Conservation (phyloP, 139 green algal species). For the Chlamydomonas sp. region DNA sequence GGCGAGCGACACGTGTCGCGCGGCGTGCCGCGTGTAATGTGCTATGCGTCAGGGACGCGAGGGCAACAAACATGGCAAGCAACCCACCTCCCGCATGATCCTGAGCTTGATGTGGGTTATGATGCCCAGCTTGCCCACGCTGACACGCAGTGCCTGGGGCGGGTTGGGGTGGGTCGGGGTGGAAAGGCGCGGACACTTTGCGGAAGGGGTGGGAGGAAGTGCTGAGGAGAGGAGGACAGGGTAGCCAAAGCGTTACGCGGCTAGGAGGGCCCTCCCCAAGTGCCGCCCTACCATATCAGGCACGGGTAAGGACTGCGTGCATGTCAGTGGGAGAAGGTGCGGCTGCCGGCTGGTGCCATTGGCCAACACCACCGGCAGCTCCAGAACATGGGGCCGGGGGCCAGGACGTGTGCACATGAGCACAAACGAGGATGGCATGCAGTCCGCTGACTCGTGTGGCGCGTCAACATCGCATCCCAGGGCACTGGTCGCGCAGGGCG, state of each 20-base stretch:
- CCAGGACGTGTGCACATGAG: not conserved
- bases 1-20: too few relatives aligned
- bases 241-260: too few relatives aligned
- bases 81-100: slow-evolving; percentile 49
- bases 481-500: too few relatives aligned
- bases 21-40: too few relatives aligned
- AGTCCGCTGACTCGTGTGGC: too few relatives aligned
- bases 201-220: too few relatives aligned
- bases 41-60: not conserved
- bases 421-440: too few relatives aligned
- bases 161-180: not conserved
- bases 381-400: slow-evolving; percentile 48
- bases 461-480: too few relatives aligned
- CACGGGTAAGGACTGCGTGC: slow-evolving; percentile 66
- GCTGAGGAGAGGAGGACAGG: too few relatives aligned
- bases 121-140: slow-evolving; percentile 65
- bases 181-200: not conserved
- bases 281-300: slow-evolving; percentile 5
- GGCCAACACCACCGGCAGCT: slow-evolving; percentile 72
- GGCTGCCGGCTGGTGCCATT: slow-evolving; percentile 71
- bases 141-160: slow-evolving; percentile 54
- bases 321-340: slow-evolving; percentile 55
- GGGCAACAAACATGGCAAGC: not conserved
- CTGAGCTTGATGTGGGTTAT: slow-evolving; percentile 60
- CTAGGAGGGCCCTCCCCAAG: too few relatives aligned